These are phyloP conservation scores for Rutstroemia sp. DNA, from an alignment of 2,329 filamentous ascomycete genomes.

Conservation along the genomic window DNA sequence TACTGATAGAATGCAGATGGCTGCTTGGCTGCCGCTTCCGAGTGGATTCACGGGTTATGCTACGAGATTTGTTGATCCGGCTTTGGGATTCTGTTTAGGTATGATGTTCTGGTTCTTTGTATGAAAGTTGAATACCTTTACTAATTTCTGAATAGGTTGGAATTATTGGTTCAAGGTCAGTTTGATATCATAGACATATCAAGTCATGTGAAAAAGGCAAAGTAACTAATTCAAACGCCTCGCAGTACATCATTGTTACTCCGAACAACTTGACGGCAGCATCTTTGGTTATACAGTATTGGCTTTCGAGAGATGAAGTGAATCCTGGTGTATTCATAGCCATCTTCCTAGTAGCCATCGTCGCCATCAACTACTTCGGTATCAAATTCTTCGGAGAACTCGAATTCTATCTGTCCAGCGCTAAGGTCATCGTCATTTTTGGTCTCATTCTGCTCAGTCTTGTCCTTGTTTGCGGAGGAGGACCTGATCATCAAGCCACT, in stretches of 20 bases:
- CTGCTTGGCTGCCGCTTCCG: conserved; percentile 69
- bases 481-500: conserved; percentile 45
- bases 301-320: conserved; percentile 54
- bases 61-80: conserved; percentile 70
- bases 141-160: conserved; percentile 12
- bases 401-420: conserved; percentile 46
- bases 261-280: conserved; percentile 79
- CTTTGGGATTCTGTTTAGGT: conserved; percentile 72
- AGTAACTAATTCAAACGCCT: background rate
- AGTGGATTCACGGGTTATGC: conserved; percentile 80
- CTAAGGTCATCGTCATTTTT: conserved; percentile 60
- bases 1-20: conserved; percentile 45
- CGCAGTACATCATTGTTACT: conserved; percentile 75
- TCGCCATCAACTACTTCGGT: conserved; percentile 59
- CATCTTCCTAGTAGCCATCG: conserved; percentile 55
- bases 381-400: conserved; percentile 34
- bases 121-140: background rate
- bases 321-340: conserved; percentile 78
- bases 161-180: conserved; percentile 28
- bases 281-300: conserved; percentile 73
- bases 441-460: conserved; percentile 60
- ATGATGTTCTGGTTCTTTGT: conserved; percentile 28
- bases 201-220: background rate
- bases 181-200: background rate
- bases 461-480: conserved; percentile 56